Percentiles rank a stretch among this genome's conserved stretches.
Conservation (phyloP, 139 green algal genomes). For the Parachlorella kessleri region DNA sequence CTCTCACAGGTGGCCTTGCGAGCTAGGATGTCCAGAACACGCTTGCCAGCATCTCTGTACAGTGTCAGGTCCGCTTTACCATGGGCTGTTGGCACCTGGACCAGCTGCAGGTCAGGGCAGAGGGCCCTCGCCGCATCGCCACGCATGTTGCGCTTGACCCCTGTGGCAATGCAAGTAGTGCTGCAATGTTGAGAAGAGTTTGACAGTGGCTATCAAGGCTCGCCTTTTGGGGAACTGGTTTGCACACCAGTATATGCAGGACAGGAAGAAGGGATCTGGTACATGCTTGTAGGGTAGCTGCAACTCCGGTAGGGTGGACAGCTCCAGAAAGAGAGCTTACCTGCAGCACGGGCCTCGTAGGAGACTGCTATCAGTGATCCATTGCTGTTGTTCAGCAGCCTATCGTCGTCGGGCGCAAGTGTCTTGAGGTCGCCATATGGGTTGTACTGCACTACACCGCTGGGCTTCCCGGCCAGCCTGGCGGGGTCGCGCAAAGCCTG, state of each 20-base stretch:
- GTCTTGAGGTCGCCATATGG: constrained; percentile 50
- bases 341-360: constrained; percentile 53
- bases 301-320: no score
- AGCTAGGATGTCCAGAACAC: constrained; percentile 22
- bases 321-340: no score
- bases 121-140: constrained; percentile 60
- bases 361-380: constrained; percentile 78
- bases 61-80: constrained; percentile 85
- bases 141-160: constrained; percentile 79
- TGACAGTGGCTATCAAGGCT: no score
- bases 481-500: constrained; percentile 15
- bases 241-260: no score
- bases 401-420: constrained; percentile 37
- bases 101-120: constrained; percentile 71
- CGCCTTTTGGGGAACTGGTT: no score
- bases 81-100: constrained; percentile 81
- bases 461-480: constrained; percentile 52
- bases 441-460: constrained; percentile 77
- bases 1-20: constrained; percentile 57
- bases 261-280: no score
- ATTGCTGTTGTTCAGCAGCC: constrained; percentile 58
- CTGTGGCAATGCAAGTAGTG: no score
- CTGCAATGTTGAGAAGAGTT: no score
- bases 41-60: constrained; percentile 57
- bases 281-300: no score